Conservation (phyloP, 192 early-diverging fungal species). For the Spinellus fusiger region DNA sequence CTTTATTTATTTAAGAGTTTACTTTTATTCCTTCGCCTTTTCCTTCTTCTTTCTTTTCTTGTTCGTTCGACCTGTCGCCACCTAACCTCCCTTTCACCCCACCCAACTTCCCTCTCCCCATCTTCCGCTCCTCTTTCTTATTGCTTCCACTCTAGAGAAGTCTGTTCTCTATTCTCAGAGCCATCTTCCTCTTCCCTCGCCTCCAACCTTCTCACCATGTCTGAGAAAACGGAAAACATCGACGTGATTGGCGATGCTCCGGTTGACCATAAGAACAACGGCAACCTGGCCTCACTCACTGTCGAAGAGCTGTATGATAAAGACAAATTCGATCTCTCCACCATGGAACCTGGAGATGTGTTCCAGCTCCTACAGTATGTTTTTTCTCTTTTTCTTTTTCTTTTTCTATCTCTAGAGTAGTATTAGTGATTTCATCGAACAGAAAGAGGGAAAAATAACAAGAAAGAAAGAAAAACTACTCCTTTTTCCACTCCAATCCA, state of each 20-base stretch:
- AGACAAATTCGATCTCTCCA: constrained; percentile 73
- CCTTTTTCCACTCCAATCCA: constrained; percentile 3
- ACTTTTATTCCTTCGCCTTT: too few relatives aligned
- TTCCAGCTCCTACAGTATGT: constrained; percentile 60
- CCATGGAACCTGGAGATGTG: constrained; percentile 67
- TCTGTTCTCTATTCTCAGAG: constrained; percentile 5
- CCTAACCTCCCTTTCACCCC: neutral
- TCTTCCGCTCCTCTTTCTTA: constrained; percentile 5
- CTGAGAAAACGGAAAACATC: constrained; percentile 24
- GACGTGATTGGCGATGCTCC: constrained; percentile 18
- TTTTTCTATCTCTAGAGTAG: neutral
- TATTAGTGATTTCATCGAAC: neutral
- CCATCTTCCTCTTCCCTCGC: constrained; percentile 2
- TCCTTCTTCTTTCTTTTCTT: constrained; percentile 9
- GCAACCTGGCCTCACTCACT: constrained; percentile 41
- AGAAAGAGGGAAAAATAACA: too few relatives aligned
- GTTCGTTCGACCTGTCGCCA: constrained; percentile 1
- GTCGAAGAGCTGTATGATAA: constrained; percentile 72
- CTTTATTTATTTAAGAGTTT: constrained; percentile 6
- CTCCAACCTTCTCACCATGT: constrained; percentile 3
- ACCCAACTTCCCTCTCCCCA: neutral
- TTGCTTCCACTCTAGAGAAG: neutral
- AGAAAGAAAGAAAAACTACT: too few relatives aligned
- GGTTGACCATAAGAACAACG: constrained; percentile 4
- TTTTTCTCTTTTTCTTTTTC: neutral